These are phyloP conservation scores for Aspergillus leporis DNA, from an alignment of 495 filamentous ascomycete genomes.

Conservation along the genomic window DNA sequence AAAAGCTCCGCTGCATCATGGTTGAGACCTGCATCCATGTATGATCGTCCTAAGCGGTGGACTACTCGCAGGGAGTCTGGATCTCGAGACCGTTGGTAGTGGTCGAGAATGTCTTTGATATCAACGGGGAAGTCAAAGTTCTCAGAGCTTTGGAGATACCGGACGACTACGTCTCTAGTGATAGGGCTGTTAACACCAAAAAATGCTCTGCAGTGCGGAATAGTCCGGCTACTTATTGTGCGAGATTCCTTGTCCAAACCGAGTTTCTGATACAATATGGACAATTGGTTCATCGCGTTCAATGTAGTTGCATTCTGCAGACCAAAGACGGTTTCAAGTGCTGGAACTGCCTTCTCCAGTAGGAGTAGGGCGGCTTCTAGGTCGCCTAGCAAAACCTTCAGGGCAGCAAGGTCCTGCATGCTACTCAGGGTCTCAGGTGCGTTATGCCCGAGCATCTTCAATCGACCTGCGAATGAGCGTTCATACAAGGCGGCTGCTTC, in stretches of 20 bases:
- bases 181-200: slow-evolving; percentile 27
- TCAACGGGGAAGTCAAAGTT: slow-evolving; percentile 35
- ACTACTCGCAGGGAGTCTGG: slow-evolving; percentile 30
- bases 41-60: slow-evolving; percentile 29
- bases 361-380: slow-evolving; percentile 30
- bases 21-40: slow-evolving; percentile 32
- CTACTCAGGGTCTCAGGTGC: slow-evolving; percentile 32
- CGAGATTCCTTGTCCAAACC: slow-evolving; percentile 31
- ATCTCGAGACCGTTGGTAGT: slow-evolving; percentile 27
- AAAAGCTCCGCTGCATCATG: slow-evolving; percentile 32
- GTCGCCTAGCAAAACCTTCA: slow-evolving; percentile 30
- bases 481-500: slow-evolving; percentile 34
- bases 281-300: slow-evolving; percentile 31
- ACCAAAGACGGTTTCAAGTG: slow-evolving; percentile 32
- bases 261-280: slow-evolving; percentile 31
- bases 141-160: slow-evolving; percentile 29
- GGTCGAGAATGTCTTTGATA: slow-evolving; percentile 27
- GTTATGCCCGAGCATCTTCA: slow-evolving; percentile 31
- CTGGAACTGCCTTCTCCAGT: slow-evolving; percentile 31
- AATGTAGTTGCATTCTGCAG: slow-evolving; percentile 31
- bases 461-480: slow-evolving; percentile 31
- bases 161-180: slow-evolving; percentile 27
- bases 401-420: slow-evolving; percentile 33
- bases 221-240: slow-evolving; percentile 21
- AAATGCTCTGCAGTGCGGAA: slow-evolving; percentile 30